Percentiles rank a stretch among this genome's conserved stretches.
phyloP scores from a whole-genome alignment of 345 rosid species.

The Garcia nutans region DNA sequence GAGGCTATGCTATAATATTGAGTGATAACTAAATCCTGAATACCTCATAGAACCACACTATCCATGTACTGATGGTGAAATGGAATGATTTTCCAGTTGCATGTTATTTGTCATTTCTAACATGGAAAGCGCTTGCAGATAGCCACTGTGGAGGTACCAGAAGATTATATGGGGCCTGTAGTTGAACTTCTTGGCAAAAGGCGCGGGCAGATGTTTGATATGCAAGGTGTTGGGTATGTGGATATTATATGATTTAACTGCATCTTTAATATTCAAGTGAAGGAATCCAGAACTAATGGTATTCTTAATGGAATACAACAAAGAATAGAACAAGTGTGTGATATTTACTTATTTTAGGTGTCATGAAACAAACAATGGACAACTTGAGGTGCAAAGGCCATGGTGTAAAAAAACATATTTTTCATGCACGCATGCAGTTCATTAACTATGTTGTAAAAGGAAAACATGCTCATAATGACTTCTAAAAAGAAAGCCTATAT shows the following conservation, averaged over 20 bases:
- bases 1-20: constrained; percentile 9
- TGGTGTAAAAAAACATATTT: background rate
- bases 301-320: background rate
- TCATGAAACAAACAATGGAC: background rate
- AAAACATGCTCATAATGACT: background rate
- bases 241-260: constrained; percentile 11
- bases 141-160: constrained; percentile 95
- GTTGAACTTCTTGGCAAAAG: constrained; percentile 97
- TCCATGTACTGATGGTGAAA: background rate
- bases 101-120: constrained; percentile 1
- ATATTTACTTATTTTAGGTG: background rate
- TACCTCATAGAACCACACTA: background rate
- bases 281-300: background rate
- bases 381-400: constrained; percentile 8
- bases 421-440: background rate
- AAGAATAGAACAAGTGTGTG: background rate
- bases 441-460: background rate
- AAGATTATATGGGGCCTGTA: constrained; percentile 88
- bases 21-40: background rate
- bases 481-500: background rate
- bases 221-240: constrained; percentile 81
- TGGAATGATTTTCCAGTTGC: background rate
- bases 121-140: constrained; percentile 45
- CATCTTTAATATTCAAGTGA: background rate
- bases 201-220: constrained; percentile 94